Evolutionary conservation across 2,329 filamentous ascomycete species (phyloP).

Genomic region (Epichloe festucae): DNA sequence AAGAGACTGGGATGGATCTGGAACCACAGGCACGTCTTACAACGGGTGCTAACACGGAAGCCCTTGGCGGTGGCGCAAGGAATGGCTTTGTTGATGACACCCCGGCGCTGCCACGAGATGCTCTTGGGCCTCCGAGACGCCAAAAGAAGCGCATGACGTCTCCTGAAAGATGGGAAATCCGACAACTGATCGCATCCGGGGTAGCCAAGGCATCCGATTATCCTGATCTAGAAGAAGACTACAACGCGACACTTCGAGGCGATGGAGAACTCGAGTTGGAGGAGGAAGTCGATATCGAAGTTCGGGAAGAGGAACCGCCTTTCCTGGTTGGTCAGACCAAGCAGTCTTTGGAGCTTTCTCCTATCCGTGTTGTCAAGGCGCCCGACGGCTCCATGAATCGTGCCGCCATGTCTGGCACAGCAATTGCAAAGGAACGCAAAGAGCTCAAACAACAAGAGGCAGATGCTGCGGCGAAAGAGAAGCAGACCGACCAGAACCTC

Average conservation of each 20-base stretch:
- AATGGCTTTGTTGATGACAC: conserved; percentile 41
- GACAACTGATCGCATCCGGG: conserved; percentile 89
- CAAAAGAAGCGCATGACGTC: conserved; percentile 91
- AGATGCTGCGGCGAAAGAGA: conserved; percentile 60
- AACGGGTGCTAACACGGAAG: conserved; percentile 83
- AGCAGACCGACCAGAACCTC: conserved; percentile 63
- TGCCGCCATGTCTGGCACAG: conserved; percentile 86
- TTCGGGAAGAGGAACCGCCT: conserved; percentile 89
- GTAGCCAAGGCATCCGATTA: conserved; percentile 88
- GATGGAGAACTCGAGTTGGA: conserved; percentile 85
- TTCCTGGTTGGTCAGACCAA: conserved; percentile 95
- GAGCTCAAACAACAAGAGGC: conserved; percentile 82
- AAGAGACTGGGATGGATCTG: conserved; percentile 72
- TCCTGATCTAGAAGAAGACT: conserved; percentile 88
- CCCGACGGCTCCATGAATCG: conserved; percentile 97
- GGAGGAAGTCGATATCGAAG: conserved; percentile 94
- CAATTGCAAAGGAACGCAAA: conserved; percentile 76
- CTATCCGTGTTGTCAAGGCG: conserved; percentile 92
- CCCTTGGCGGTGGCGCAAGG: conserved; percentile 51
- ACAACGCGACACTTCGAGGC: conserved; percentile 73
- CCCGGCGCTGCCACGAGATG: conserved; percentile 24
- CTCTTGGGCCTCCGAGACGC: conserved; percentile 31
- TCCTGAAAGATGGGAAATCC: conserved; percentile 93
- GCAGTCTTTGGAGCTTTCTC: conserved; percentile 85
- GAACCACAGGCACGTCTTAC: conserved; percentile 65